Percentiles rank a stretch among this genome's conserved stretches.
Conservation (phyloP, 768 basidiomycete genomes). For the Hericium erinaceus region DNA sequence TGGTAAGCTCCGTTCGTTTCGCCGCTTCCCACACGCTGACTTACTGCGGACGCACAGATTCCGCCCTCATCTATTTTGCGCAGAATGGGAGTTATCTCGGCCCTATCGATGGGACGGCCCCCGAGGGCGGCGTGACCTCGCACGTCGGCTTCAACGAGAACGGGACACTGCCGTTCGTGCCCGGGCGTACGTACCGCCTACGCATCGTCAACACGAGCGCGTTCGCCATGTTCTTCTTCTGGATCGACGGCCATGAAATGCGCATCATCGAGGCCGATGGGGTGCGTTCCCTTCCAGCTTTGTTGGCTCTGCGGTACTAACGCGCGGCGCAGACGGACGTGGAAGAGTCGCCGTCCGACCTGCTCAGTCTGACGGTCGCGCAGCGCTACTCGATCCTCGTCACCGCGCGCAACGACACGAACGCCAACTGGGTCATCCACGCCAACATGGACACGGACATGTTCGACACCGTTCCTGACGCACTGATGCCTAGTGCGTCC, state of each 20-base stretch:
- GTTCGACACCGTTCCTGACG: conserved; percentile 76
- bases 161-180: conserved; percentile 71
- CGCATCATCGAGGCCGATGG: conserved; percentile 78
- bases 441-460: conserved; percentile 85
- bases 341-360: conserved; percentile 60
- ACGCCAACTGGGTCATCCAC: conserved; percentile 79
- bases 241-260: conserved; percentile 88
- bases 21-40: not conserved
- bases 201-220: conserved; percentile 80
- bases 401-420: conserved; percentile 76
- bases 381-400: conserved; percentile 94
- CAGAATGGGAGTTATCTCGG: conserved; percentile 65
- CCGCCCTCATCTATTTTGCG: conserved; percentile 76
- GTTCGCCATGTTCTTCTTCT: conserved; percentile 71
- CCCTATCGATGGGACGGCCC: conserved; percentile 41
- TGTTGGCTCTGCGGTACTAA: not conserved
- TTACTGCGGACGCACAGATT: conserved; percentile 35
- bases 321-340: conserved; percentile 52
- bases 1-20: conserved; percentile 29
- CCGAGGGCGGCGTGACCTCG: conserved; percentile 38
- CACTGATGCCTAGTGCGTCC: conserved; percentile 63
- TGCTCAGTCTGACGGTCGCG: conserved; percentile 70
- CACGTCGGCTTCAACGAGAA: conserved; percentile 82
- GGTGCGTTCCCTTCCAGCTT: conserved; percentile 31
- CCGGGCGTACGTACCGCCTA: conserved; percentile 86